Base-by-base conservation (phyloP, 495 filamentous ascomycete species). In the Alectoria sarmentosa region DNA sequence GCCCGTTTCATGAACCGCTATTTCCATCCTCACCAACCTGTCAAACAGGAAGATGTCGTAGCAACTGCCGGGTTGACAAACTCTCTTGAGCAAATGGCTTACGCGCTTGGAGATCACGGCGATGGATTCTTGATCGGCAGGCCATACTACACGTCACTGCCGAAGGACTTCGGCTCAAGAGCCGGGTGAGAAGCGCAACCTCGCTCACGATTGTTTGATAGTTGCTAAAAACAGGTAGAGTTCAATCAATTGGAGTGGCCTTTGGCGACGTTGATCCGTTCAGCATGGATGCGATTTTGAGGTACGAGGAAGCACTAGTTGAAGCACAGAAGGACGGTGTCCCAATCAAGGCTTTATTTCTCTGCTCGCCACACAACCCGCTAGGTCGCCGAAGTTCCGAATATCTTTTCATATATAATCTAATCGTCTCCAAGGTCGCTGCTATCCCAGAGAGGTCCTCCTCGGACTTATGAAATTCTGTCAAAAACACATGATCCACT, bases 341-440 rank as follows among this genome's bases (percentile, higher is more conserved):
- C 39, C 75, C 67, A 19, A 79, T 85, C 38, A 75, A 69, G 44
- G 85, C 77, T 6, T 59, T 87, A 34, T 73, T 86, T 49, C 72
- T 88, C 13, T 82, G 81, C 66, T 81, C 86, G 66, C 86, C 86
- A 2, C 82, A 86, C 41, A 88, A 88, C 69, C 85, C 85, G 1
- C 74, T 85, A 1, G 61, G 61, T 32, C 9, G 38, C 42, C 87
- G 82, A 71, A 86, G 85, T 66, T 67, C 82, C 0, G 69, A 19
- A 74, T 3, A 4, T 54, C 15, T 32, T 54, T 54, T 7, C 32
- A 7, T 32, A 1, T n/a, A 9, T 21, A 28, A 32, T 32, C 28
- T 54, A 19, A 54, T 5, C 7, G 8, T 54, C 28, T 54, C 49
- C 49, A 54, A 54, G 61, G 61, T 30, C 46, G 61, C 39, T 87